A percentile compares a stretch with the other conserved stretches of the same genome.
Evolutionary conservation across 805 yeast genomes (phyloP).

Genomic region (Saturnispora quitensis): DNA sequence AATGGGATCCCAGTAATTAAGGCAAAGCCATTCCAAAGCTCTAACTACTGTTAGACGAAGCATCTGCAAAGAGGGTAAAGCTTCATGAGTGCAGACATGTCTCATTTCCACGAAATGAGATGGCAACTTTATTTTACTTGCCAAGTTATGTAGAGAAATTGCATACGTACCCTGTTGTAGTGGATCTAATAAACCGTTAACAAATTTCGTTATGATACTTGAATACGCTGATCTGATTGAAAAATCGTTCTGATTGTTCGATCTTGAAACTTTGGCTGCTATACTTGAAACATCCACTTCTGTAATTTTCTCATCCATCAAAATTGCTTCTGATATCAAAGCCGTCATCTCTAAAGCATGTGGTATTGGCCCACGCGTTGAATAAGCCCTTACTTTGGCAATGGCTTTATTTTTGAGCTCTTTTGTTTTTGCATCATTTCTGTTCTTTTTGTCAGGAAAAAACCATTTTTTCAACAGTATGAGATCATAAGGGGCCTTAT

Average conservation of each 20-base stretch:
- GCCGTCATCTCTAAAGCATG: conserved; percentile 66
- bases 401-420: conserved; percentile 33
- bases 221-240: conserved; percentile 48
- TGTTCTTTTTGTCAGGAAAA: conserved; percentile 22
- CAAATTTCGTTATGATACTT: conserved; percentile 74
- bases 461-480: conserved; percentile 41
- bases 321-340: conserved; percentile 40
- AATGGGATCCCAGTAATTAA: conserved; percentile 57
- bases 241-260: conserved; percentile 22
- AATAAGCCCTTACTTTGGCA: conserved; percentile 42
- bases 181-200: conserved; percentile 86
- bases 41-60: conserved; percentile 48
- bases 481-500: conserved; percentile 35
- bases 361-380: conserved; percentile 56
- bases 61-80: conserved; percentile 60
- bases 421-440: background rate
- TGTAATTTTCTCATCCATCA: conserved; percentile 30
- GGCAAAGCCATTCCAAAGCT: conserved; percentile 70
- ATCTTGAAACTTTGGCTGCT: background rate
- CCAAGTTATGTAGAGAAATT: conserved; percentile 67
- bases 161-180: conserved; percentile 73
- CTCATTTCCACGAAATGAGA: conserved; percentile 79
- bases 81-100: conserved; percentile 87
- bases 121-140: conserved; percentile 61
- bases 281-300: conserved; percentile 2